Base-by-base conservation (phyloP, 2,329 filamentous ascomycete genomes). In the Beauveria scarabaeidicola region DNA sequence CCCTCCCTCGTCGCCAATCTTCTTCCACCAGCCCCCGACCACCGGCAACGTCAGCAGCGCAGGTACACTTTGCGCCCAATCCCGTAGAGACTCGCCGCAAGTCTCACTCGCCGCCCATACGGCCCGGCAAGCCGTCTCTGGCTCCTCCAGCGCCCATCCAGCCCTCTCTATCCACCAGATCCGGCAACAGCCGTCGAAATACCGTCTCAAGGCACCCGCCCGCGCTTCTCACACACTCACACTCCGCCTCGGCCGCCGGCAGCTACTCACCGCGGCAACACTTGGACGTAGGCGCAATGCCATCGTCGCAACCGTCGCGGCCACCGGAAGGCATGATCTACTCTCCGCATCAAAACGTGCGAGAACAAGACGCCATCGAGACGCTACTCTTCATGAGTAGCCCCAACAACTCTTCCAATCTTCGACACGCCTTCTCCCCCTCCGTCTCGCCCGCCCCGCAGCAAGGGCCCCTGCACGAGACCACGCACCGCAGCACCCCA, bases 291-390 rank as follows among this genome's bases (percentile, higher is more conserved):
- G 23, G 72, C 73, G 5, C 69, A 69, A 11, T 70, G 65, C 27
- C 74, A 69, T 63, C 68, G 63, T 61, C 67, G n/a, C 67, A 68
- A 62, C 61, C 69, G 15, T 72, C 73, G 23, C 73, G 73, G 51
- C 73, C 71, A 54, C 70, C 73, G 21, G 80, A 82, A 58, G 78
- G 81, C 8, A 82, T 86, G 17, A 74, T 88, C 5, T 85, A 85
- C 62, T 89, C 87, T 32, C 86, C 86, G 1, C 71, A 72, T 60
- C 86, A 89, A 63, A 85, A 84, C 23, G 75, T 82, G 9, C 82
- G 88, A 55, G 90, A 94, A 68, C 88, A 91, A 67, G 90, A 93
- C 66, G 90, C 90, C 6, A 85, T 93, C 51, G 89, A 92, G 68
- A 88, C 88, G 0, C 74, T 94, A 25, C 77, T 93, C 27, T 91